A percentile compares a stretch with the other conserved stretches of the same genome.
Evolutionary conservation across 2,329 filamentous ascomycete species (phyloP).

Genomic region (Apiospora arundinis): DNA sequence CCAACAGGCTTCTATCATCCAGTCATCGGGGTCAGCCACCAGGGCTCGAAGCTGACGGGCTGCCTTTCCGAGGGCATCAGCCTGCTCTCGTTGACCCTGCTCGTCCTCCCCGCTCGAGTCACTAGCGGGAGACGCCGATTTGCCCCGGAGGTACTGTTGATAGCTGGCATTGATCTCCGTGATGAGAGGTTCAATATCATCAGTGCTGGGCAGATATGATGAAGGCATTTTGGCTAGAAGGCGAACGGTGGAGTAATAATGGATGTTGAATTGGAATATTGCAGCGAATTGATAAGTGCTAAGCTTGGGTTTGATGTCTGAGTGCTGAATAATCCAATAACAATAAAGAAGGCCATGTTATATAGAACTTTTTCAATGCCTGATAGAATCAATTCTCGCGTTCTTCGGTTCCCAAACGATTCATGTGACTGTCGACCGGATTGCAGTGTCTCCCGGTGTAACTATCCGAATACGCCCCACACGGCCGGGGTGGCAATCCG

Average conservation of each 20-base stretch:
- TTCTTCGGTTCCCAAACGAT: no score
- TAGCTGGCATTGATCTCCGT: neutral
- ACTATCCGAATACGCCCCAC: neutral
- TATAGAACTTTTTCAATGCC: neutral
- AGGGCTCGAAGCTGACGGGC: neutral
- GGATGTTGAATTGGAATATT: neutral
- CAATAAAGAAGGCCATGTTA: neutral
- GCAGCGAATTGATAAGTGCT: neutral
- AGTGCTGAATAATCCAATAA: neutral
- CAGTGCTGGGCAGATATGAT: neutral
- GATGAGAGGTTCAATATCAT: neutral
- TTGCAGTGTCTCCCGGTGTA: no score
- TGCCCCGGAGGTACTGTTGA: neutral
- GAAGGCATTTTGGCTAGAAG: neutral
- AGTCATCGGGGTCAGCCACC: neutral
- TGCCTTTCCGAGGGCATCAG: neutral
- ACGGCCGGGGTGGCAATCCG: neutral
- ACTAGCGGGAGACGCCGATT: neutral
- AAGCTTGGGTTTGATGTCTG: neutral
- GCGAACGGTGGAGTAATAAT: rapidly evolving
- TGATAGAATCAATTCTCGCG: no score
- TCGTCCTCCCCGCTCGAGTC: neutral
- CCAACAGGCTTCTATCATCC: slow-evolving; percentile 3
- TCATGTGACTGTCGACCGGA: no score
- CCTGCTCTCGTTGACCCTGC: neutral